Conservation (phyloP, 1,284 basidiomycete species). For the Ganoderma boninense region DNA sequence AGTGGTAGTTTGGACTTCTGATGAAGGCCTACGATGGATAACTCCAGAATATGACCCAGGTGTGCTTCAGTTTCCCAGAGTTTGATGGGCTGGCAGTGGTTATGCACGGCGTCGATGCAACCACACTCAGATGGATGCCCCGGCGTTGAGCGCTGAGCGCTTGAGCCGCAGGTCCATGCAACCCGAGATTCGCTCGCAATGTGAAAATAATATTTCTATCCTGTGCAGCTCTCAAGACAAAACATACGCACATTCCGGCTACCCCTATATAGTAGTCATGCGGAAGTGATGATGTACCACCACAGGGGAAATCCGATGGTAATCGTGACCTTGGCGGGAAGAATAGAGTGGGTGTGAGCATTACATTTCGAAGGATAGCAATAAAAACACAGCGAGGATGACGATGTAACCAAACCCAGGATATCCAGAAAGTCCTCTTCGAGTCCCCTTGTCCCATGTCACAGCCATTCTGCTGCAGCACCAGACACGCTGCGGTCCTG, state of each 20-base stretch:
- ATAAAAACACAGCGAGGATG: not conserved
- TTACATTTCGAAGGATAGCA: not conserved
- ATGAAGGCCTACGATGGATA: not conserved
- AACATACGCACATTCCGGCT: not conserved
- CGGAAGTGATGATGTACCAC: too few species aligned
- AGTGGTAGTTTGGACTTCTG: not conserved
- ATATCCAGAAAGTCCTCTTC: not conserved
- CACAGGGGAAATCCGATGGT: too few species aligned
- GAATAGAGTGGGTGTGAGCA: not conserved
- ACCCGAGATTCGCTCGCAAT: not conserved
- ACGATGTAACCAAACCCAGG: not conserved
- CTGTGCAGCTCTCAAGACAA: too few species aligned
- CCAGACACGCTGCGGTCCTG: constrained; percentile 2
- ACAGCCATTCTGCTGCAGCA: constrained; percentile 6
- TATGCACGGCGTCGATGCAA: not conserved
- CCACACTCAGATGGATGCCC: not conserved
- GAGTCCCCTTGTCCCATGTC: not conserved
- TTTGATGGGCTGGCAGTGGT: not conserved
- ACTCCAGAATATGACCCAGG: not conserved
- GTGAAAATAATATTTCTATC: not conserved
- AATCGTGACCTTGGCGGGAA: not conserved
- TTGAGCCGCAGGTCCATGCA: not conserved
- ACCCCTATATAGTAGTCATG: not conserved
- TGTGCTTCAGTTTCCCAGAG: not conserved
- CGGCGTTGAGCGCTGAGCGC: too few species aligned